Percentiles rank a stretch among this genome's conserved stretches.
phyloP scores from a whole-genome alignment of 192 early-diverging fungal species.

The Dimargaris xerosporica region DNA sequence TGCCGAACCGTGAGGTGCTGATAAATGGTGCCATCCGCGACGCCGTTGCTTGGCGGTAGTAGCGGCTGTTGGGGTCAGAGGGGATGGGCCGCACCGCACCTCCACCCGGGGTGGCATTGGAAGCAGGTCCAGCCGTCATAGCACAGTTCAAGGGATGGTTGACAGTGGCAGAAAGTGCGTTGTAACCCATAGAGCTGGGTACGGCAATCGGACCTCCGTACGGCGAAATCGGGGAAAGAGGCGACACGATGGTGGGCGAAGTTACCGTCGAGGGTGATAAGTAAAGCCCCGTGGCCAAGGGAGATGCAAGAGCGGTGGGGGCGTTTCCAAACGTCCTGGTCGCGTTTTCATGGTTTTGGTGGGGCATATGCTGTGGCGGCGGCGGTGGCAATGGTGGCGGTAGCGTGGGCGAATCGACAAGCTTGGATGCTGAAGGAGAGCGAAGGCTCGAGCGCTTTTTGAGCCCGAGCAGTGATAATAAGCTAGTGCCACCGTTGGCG shows the following conservation, averaged over 20 bases:
- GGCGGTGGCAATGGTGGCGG: not conserved
- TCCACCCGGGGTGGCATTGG: not conserved
- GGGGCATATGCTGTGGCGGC: not conserved
- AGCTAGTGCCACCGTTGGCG: not conserved
- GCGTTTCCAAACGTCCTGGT: not conserved
- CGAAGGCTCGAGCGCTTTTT: not conserved
- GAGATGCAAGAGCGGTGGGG: not conserved
- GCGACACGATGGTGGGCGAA: not conserved
- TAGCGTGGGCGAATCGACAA: not conserved
- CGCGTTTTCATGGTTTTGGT: not conserved
- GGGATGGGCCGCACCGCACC: not conserved
- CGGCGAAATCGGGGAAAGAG: not conserved
- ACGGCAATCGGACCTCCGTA: not conserved
- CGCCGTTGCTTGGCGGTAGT: conserved; percentile 7
- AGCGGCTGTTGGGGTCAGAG: not conserved
- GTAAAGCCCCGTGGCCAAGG: not conserved
- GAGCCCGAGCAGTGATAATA: not conserved
- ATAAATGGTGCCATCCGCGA: conserved; percentile 11
- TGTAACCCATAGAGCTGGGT: not conserved
- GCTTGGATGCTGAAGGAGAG: not conserved
- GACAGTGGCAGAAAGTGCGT: no score
- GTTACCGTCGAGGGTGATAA: not conserved
- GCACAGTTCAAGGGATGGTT: no score
- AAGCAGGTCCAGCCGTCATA: no score
- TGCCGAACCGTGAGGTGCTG: conserved; percentile 10